Percentiles rank a stretch among this genome's conserved stretches.
These are phyloP conservation scores for Coffea humblotiana DNA, from an alignment of 305 asterid species.

Conservation along the genomic window DNA sequence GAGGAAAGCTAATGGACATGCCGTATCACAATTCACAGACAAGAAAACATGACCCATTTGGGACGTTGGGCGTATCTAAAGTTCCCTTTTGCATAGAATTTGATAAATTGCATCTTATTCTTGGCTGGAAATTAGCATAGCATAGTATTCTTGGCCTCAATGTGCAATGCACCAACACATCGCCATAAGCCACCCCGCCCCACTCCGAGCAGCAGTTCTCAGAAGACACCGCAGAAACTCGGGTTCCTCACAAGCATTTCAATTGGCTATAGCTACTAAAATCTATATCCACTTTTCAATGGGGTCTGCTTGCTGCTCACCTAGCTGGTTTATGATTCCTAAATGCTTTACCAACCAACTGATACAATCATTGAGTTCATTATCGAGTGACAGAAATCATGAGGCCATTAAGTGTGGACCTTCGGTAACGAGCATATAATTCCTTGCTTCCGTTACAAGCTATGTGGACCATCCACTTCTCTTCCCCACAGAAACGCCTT, in stretches of 20 bases:
- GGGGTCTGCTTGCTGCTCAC: background rate
- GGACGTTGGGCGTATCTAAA: too few species aligned
- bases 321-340: background rate
- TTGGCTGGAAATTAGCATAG: too few species aligned
- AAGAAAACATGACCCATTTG: too few species aligned
- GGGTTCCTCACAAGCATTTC: background rate
- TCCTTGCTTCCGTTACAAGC: constrained; percentile 6
- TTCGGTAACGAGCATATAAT: background rate
- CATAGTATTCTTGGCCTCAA: background rate
- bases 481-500: background rate
- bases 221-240: background rate
- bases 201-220: background rate
- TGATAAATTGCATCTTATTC: background rate
- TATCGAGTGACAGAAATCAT: background rate
- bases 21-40: too few species aligned
- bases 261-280: too few species aligned
- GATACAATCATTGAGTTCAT: constrained; percentile 1
- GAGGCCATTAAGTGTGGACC: background rate
- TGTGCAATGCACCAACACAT: background rate
- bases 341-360: background rate
- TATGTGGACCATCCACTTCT: background rate
- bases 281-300: too few species aligned
- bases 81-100: too few species aligned
- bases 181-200: too few species aligned
- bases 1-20: too few species aligned